Conservation (phyloP, 306 rosid species). For the Cucumis hystrix region DNA sequence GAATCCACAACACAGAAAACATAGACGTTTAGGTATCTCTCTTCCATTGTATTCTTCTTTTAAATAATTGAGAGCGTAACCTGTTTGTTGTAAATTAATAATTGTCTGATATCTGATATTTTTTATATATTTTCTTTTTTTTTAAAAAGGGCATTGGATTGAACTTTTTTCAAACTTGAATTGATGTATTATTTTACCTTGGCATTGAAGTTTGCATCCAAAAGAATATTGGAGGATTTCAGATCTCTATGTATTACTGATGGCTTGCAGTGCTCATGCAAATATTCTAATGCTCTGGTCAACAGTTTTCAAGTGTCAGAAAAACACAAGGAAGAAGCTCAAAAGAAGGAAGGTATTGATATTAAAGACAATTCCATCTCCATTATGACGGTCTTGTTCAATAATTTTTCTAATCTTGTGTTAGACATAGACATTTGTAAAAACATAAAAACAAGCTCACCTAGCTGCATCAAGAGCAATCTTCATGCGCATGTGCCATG, state of each 20-base stretch:
- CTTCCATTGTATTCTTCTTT: not conserved
- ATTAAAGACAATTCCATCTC: no score
- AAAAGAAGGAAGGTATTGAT: not conserved
- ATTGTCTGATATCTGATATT: not conserved
- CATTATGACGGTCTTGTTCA: no score
- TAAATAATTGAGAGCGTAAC: not conserved
- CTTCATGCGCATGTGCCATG: slow-evolving; percentile 92
- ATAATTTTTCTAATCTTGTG: not conserved
- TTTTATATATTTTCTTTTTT: no score
- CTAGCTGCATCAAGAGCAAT: slow-evolving; percentile 91
- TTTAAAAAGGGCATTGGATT: not conserved
- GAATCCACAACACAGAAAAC: slow-evolving; percentile 20
- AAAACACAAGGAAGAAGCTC: slow-evolving; percentile 2
- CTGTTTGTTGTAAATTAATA: not conserved
- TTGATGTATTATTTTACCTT: slow-evolving; percentile 37
- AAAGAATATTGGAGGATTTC: slow-evolving; percentile 90
- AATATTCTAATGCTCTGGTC: slow-evolving; percentile 81
- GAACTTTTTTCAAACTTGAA: not conserved
- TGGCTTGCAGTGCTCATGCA: slow-evolving; percentile 81
- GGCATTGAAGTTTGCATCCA: slow-evolving; percentile 86
- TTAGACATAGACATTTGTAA: not conserved
- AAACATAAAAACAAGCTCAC: slow-evolving; percentile 22
- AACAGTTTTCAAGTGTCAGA: slow-evolving; percentile 18
- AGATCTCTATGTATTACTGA: slow-evolving; percentile 87
- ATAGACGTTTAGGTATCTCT: not conserved